A percentile compares a stretch with the other conserved stretches of the same genome.
Conservation (phyloP, 228 moss, liverwort and hornwort species). For the Sphagnum fallax region DNA sequence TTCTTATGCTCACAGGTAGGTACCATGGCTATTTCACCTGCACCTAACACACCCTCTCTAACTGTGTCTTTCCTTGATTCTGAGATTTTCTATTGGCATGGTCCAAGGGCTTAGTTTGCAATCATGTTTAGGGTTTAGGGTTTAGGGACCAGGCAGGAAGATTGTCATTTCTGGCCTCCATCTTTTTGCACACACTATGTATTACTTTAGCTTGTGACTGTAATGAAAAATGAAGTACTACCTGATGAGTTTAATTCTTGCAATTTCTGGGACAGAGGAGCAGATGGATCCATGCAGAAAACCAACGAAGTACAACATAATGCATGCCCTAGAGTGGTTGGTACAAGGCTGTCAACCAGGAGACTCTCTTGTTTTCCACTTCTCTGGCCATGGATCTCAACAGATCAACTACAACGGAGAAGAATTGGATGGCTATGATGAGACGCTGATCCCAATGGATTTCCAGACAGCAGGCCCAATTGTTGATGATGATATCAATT, state of each 20-base stretch:
- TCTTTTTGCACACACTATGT: too few species aligned
- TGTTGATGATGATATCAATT: constrained; percentile 53
- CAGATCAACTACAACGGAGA: constrained; percentile 50
- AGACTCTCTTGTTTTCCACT: constrained; percentile 57
- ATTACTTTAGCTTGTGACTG: too few species aligned
- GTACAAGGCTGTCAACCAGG: constrained; percentile 60
- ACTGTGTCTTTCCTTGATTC: too few species aligned
- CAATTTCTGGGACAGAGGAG: constrained; percentile 26
- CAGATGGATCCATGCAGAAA: constrained; percentile 44
- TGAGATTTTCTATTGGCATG: too few species aligned
- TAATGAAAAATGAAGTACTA: too few species aligned
- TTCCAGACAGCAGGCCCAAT: constrained; percentile 63
- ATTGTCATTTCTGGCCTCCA: too few species aligned
- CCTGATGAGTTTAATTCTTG: too few species aligned
- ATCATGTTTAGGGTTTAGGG: too few species aligned
- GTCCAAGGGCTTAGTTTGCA: too few species aligned
- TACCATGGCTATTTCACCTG: too few species aligned
- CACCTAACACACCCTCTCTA: too few species aligned
- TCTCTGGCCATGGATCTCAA: constrained; percentile 59
- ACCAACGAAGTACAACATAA: constrained; percentile 57
- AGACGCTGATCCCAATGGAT: constrained; percentile 53
- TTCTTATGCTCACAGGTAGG: constrained; percentile 46
- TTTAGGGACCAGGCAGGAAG: too few species aligned
- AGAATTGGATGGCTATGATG: constrained; percentile 59
- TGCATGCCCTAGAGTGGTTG: constrained; percentile 57